Conservation (phyloP, 164 flowering plant genomes). For the Aristolochia californica region DNA sequence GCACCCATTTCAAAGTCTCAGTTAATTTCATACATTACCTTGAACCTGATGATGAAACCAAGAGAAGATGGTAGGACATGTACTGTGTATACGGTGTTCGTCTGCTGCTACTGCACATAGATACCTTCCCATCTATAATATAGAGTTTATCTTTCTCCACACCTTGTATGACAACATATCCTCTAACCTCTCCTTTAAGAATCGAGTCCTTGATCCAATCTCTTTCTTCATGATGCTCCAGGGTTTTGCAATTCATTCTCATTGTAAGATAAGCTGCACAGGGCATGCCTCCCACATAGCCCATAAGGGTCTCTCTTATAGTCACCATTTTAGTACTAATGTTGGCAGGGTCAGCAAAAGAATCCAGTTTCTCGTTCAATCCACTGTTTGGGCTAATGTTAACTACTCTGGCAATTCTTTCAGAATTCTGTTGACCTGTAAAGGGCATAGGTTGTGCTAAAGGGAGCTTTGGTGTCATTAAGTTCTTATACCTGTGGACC, state of each 20-base stretch:
- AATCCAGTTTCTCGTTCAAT: neutral
- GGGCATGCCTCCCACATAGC: slow-evolving; percentile 50
- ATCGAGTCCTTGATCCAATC: slow-evolving; percentile 9
- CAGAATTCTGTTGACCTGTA: too few relatives aligned
- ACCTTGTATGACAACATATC: slow-evolving; percentile 24
- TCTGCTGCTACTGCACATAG: slow-evolving; percentile 31
- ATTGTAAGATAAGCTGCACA: slow-evolving; percentile 38
- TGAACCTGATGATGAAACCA: slow-evolving; percentile 50
- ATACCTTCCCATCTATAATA: slow-evolving; percentile 44
- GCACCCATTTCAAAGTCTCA: neutral
- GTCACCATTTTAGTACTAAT: slow-evolving; percentile 5
- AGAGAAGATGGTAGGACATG: slow-evolving; percentile 41
- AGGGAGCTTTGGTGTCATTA: neutral
- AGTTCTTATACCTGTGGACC: slow-evolving; percentile 19
- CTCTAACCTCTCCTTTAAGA: slow-evolving; percentile 39
- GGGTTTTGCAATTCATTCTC: slow-evolving; percentile 22
- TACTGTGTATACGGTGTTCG: slow-evolving; percentile 48
- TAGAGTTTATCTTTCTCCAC: slow-evolving; percentile 34
- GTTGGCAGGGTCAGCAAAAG: neutral
- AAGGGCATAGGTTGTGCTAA: too few relatives aligned
- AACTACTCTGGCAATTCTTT: too few relatives aligned
- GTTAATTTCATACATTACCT: slow-evolving; percentile 19
- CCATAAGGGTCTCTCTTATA: slow-evolving; percentile 38
- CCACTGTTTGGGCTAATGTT: too few relatives aligned
- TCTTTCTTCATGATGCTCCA: slow-evolving; percentile 6